Evolutionary conservation across 108 stramenopile genomes (phyloP).

Genomic region (Nitzschia sp.): DNA sequence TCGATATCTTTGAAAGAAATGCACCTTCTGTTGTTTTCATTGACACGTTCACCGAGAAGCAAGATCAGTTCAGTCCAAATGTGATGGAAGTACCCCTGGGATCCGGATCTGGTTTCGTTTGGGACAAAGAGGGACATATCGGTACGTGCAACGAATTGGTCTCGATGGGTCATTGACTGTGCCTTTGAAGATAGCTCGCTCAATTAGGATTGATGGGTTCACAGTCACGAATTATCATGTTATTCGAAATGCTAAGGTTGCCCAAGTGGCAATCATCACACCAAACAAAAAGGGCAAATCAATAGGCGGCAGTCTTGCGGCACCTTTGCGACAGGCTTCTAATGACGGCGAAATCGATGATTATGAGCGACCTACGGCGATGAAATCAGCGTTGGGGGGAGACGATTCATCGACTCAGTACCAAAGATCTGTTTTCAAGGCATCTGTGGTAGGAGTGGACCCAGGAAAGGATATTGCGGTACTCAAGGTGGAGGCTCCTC

Average conservation of each 20-base stretch:
- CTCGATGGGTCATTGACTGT: no score
- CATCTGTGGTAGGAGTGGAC: constrained; percentile 84
- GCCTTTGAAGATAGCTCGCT: background rate
- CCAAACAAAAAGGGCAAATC: constrained; percentile 1
- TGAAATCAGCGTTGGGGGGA: constrained; percentile 26
- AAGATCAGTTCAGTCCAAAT: constrained; percentile 75
- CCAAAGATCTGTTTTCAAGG: constrained; percentile 69
- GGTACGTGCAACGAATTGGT: constrained; percentile 35
- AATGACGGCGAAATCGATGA: constrained; percentile 5
- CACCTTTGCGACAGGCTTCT: background rate
- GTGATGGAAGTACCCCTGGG: constrained; percentile 85
- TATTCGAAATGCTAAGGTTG: constrained; percentile 75
- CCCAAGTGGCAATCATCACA: constrained; percentile 65
- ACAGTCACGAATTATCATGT: constrained; percentile 78
- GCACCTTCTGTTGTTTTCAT: constrained; percentile 81
- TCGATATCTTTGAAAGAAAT: constrained; percentile 70
- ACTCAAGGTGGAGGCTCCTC: constrained; percentile 77
- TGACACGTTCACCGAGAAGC: constrained; percentile 73
- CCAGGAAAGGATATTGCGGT: constrained; percentile 95
- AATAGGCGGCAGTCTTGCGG: constrained; percentile 4
- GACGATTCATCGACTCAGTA: constrained; percentile 28
- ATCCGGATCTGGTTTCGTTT: constrained; percentile 88
- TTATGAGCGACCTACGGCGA: background rate
- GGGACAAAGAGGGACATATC: constrained; percentile 85
- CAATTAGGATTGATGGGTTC: background rate